Conservation (phyloP, 148 eudicot species). For the Diospyros lotus region DNA sequence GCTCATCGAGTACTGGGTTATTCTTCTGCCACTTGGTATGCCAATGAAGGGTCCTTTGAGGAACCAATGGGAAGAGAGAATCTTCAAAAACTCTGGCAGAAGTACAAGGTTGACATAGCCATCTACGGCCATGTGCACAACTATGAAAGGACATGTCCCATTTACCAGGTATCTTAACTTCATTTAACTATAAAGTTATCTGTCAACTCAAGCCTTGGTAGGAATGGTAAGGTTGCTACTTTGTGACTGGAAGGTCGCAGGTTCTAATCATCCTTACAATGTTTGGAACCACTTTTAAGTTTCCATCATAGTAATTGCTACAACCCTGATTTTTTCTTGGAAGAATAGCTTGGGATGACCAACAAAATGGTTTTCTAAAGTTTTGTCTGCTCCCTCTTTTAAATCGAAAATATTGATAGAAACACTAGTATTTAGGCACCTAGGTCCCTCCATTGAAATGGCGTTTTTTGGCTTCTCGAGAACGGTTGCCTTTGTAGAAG, state of each 20-base stretch:
- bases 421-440: neutral
- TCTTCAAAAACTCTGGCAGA: conserved; percentile 93
- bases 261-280: no score
- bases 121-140: conserved; percentile 81
- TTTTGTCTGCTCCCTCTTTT: neutral
- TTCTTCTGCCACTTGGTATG: conserved; percentile 56
- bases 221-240: no score
- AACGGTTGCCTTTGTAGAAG: neutral
- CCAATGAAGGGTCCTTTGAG: conserved; percentile 59
- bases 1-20: conserved; percentile 94
- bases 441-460: neutral
- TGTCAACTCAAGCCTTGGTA: no score
- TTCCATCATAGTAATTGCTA: neutral
- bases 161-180: conserved; percentile 65
- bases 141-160: conserved; percentile 88
- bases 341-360: neutral
- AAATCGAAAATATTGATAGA: neutral
- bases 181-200: neutral
- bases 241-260: no score
- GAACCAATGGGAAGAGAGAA: conserved; percentile 97
- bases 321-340: neutral
- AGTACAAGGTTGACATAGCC: conserved; percentile 86
- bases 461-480: neutral
- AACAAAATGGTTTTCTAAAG: neutral
- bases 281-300: neutral